phyloP scores from a whole-genome alignment of 2,329 filamentous ascomycete species.

The Macrophomina pseudophaseolina region DNA sequence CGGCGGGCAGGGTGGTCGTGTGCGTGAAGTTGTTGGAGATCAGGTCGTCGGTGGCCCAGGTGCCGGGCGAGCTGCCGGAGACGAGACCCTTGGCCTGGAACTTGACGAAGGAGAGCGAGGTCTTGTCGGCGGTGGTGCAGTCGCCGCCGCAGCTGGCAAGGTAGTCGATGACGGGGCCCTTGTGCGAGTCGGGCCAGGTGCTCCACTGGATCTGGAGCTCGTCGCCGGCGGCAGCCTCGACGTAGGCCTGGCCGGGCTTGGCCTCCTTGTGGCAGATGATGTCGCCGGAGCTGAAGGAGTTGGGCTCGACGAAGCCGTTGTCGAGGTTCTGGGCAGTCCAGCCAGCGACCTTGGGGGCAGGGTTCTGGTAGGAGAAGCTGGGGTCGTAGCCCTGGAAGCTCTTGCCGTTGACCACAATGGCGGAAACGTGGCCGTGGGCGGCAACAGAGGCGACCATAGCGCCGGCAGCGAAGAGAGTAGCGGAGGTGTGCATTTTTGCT shows the following conservation, averaged over 20 bases:
- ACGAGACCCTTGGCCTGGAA: constrained; percentile 36
- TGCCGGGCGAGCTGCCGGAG: constrained; percentile 36
- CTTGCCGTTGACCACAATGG: constrained; percentile 37
- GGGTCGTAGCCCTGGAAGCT: constrained; percentile 41
- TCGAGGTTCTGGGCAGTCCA: constrained; percentile 44
- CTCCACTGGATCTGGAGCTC: constrained; percentile 43
- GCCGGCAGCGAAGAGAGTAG: constrained; percentile 36
- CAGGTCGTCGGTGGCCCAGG: constrained; percentile 44
- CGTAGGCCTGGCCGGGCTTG: constrained; percentile 39
- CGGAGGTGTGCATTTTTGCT: constrained; percentile 36
- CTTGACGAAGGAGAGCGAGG: constrained; percentile 39
- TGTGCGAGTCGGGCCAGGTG: constrained; percentile 43
- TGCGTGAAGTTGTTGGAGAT: constrained; percentile 54
- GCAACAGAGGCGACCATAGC: constrained; percentile 32
- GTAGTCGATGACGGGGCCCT: constrained; percentile 48
- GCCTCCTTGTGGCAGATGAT: constrained; percentile 46
- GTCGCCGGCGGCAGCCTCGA: constrained; percentile 41
- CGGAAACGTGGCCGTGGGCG: constrained; percentile 40
- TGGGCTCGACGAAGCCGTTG: constrained; percentile 43
- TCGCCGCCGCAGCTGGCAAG: constrained; percentile 41
- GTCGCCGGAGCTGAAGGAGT: constrained; percentile 34
- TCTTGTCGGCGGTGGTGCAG: constrained; percentile 41
- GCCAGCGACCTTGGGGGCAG: constrained; percentile 38
- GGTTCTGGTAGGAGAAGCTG: constrained; percentile 37
- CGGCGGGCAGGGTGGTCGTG: constrained; percentile 51